These are phyloP conservation scores for Colletotrichum siamense DNA, from an alignment of 2,329 filamentous ascomycete species.

Conservation along the genomic window DNA sequence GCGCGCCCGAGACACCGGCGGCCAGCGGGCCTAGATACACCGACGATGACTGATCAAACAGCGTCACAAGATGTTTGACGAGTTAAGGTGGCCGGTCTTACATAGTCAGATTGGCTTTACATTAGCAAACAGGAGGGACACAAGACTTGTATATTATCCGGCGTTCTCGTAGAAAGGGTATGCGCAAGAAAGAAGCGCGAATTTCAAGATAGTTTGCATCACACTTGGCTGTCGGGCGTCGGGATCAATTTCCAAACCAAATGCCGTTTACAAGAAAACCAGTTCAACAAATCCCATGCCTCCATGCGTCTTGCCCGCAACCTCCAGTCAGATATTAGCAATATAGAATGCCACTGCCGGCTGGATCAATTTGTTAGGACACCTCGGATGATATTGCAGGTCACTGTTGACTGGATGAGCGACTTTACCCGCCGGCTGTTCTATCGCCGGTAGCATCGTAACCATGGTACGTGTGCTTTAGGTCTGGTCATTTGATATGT, in stretches of 20 bases:
- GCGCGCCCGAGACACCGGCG: constrained; percentile 65
- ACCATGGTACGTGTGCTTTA: not conserved
- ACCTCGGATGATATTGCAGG: not conserved
- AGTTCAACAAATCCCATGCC: not conserved
- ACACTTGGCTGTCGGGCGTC: not conserved
- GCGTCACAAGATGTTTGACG: not conserved
- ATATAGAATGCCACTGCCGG: not conserved
- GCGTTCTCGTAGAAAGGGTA: constrained; percentile 13
- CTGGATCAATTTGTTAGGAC: not conserved
- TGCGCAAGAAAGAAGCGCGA: not conserved
- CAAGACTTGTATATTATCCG: constrained; percentile 18
- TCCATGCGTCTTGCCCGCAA: not conserved
- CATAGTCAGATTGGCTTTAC: not conserved
- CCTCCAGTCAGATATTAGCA: not conserved
- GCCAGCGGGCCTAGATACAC: constrained; percentile 61
- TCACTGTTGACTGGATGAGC: not conserved
- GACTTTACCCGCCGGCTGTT: constrained; percentile 17
- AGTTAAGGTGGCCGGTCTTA: not conserved
- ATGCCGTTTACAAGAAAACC: not conserved
- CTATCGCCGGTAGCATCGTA: constrained; percentile 23
- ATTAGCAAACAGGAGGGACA: not conserved
- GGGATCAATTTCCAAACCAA: not conserved
- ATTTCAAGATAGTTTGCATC: not conserved
- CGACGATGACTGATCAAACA: constrained; percentile 50
- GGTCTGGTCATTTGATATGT: not conserved